Base-by-base conservation (phyloP, 495 filamentous ascomycete genomes). In the Collariella sp. region DNA sequence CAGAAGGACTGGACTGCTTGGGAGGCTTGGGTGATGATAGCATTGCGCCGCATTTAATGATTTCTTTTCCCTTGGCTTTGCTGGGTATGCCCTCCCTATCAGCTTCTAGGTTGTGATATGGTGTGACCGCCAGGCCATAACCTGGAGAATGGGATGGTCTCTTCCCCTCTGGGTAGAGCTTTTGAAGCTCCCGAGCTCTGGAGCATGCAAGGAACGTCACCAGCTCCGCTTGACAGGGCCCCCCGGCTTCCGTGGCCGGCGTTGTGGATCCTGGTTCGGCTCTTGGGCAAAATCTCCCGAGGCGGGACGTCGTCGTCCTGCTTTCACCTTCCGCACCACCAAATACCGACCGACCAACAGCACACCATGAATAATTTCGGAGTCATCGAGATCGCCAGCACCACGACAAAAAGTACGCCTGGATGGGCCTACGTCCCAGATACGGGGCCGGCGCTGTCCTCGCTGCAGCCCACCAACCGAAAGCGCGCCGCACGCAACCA, bases 361-460 rank as follows among this genome's bases (percentile, higher is more conserved):
- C 46, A 44, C 38, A 59, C 34, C 48, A 77, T 78, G 74, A 76
- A 77, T 57, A 74, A 76, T 57, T 81, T 81, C 54, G 78, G 78
- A 48, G 77, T 96, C 61, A 83, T 91, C 67, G 81, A 91, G 45
- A 72, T 96, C 42, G 83, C 87, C 15, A 83, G 75, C 65, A 77
- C 84, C 3, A 80, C 80, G 39, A 80, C 81, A 18, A 77, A 78
- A 52, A 72, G 75, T 46, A 86, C 86, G 1, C 89, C 90, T 0
- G 90, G 90, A 55, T 96, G 86, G 83, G 86, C 87, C 38, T 93
- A 93, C 67, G 89, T 95, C 18, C 81, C 88, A 31, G 86, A 94
- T 60, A 80, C 79, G n/a, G 78, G 77, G 55, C 77, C 82, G 13
- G 73, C 81, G 72, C 75, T 57, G 69, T 79, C 70, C 73, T 77